phyloP scores from a whole-genome alignment of 768 basidiomycete species.

The Trametes cingulata region DNA sequence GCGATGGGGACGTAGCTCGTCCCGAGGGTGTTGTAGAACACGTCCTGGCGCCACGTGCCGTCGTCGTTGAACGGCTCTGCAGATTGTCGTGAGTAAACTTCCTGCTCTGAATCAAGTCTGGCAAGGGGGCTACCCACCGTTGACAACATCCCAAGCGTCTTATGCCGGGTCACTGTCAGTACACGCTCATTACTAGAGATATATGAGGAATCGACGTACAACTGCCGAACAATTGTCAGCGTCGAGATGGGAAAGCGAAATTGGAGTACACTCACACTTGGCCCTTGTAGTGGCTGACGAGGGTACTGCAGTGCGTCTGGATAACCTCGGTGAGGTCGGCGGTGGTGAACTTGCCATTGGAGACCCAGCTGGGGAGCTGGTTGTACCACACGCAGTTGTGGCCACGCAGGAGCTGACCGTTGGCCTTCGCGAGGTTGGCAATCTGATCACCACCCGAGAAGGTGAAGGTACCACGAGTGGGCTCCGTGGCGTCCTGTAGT shows the following conservation, averaged over 20 bases:
- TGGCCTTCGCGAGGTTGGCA: constrained; percentile 44
- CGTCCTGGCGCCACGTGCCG: constrained; percentile 52
- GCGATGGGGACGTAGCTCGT: constrained; percentile 51
- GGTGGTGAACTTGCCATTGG: constrained; percentile 31
- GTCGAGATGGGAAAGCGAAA: not conserved
- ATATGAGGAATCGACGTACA: constrained; percentile 13
- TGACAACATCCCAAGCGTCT: constrained; percentile 57
- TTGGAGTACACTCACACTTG: constrained; percentile 32
- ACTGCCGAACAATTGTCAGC: constrained; percentile 1
- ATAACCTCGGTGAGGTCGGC: constrained; percentile 36
- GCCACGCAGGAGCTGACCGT: constrained; percentile 49
- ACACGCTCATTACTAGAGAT: not conserved
- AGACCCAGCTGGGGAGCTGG: constrained; percentile 44
- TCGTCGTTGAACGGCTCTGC: constrained; percentile 58
- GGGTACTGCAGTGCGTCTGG: constrained; percentile 36
- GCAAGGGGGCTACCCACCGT: constrained; percentile 32
- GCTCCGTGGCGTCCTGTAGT: constrained; percentile 53
- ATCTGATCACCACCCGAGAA: constrained; percentile 48
- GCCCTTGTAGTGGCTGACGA: constrained; percentile 42
- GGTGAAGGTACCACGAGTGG: constrained; percentile 46
- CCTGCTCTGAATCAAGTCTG: not conserved
- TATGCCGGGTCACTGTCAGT: constrained; percentile 11
- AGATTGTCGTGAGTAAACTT: not conserved
- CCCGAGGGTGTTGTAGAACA: constrained; percentile 56
- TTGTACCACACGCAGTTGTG: constrained; percentile 47